Conservation (phyloP, 2,329 filamentous ascomycete genomes). For the Alternaria postmessia region DNA sequence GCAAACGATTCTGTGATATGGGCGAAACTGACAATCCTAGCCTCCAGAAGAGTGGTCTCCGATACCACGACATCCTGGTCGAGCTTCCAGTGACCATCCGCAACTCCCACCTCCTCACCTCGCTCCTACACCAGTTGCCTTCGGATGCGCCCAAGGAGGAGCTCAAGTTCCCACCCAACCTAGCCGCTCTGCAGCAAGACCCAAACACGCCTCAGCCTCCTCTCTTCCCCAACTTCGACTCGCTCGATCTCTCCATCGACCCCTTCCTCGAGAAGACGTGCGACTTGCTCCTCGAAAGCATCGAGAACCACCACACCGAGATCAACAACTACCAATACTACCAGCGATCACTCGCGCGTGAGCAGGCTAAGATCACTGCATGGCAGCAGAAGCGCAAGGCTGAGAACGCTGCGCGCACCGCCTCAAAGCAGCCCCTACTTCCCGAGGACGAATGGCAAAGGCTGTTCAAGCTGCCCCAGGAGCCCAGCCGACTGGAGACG, state of each 20-base stretch:
- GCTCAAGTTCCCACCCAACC: conserved; percentile 78
- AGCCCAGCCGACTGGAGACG: conserved; percentile 90
- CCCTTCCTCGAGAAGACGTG: conserved; percentile 98
- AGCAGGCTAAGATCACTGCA: conserved; percentile 94
- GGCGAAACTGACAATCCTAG: conserved; percentile 57
- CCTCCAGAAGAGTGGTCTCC: conserved; percentile 91
- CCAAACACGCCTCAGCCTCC: conserved; percentile 66
- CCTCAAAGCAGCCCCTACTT: conserved; percentile 86
- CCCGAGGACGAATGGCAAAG: conserved; percentile 99
- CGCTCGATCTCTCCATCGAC: conserved; percentile 91
- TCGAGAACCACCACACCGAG: conserved; percentile 97
- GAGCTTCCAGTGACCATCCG: conserved; percentile 90
- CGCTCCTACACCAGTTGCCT: conserved; percentile 92
- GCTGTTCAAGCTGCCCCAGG: conserved; percentile 95
- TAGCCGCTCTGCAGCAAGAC: conserved; percentile 77
- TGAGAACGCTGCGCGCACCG: conserved; percentile 84
- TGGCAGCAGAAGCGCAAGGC: conserved; percentile 98
- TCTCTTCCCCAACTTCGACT: conserved; percentile 87
- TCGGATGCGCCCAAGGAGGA: conserved; percentile 69
- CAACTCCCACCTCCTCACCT: conserved; percentile 96
- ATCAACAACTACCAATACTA: conserved; percentile 99
- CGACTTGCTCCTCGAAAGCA: conserved; percentile 93
- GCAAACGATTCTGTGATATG: conserved; percentile 46
- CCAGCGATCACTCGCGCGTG: conserved; percentile 89
- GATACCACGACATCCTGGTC: conserved; percentile 91